Conservation (phyloP, 148 eudicot species). For the Heliamphora exappendiculata region DNA sequence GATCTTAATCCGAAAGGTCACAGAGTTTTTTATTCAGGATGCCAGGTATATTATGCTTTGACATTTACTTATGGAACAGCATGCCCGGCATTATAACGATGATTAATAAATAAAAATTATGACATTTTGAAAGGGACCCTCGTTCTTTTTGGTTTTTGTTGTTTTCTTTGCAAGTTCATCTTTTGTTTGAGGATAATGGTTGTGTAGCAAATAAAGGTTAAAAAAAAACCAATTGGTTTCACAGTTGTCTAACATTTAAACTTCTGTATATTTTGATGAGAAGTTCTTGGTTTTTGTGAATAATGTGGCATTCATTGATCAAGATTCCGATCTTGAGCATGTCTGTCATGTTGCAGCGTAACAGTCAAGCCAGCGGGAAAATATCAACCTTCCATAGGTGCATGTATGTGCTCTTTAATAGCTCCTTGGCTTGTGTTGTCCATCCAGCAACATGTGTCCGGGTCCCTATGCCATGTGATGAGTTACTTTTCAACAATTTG, state of each 20-base stretch:
- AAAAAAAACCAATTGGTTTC: too few relatives aligned
- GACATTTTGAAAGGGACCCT: neutral
- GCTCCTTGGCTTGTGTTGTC: neutral
- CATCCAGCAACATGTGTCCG: neutral
- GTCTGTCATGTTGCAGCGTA: too few relatives aligned
- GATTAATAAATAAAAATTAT: neutral
- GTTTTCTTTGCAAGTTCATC: neutral
- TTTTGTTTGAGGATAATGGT: too few relatives aligned
- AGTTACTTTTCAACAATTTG: neutral
- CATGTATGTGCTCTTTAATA: too few relatives aligned
- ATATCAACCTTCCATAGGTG: neutral
- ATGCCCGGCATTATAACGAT: neutral
- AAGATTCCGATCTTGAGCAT: constrained; percentile 2
- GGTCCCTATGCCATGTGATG: too few relatives aligned
- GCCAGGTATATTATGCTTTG: constrained; percentile 50
- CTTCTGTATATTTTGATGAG: too few relatives aligned
- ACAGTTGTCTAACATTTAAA: neutral
- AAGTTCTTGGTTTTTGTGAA: too few relatives aligned
- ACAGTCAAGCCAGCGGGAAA: too few relatives aligned
- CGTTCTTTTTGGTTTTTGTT: too few relatives aligned
- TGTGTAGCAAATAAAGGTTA: too few relatives aligned
- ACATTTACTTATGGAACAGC: neutral
- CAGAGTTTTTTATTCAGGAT: constrained; percentile 78
- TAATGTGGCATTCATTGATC: neutral
- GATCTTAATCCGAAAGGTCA: constrained; percentile 51